A percentile compares a stretch with the other conserved stretches of the same genome.
phyloP scores from a whole-genome alignment of 2,329 filamentous ascomycete species.

The Aspergillus ustus region DNA sequence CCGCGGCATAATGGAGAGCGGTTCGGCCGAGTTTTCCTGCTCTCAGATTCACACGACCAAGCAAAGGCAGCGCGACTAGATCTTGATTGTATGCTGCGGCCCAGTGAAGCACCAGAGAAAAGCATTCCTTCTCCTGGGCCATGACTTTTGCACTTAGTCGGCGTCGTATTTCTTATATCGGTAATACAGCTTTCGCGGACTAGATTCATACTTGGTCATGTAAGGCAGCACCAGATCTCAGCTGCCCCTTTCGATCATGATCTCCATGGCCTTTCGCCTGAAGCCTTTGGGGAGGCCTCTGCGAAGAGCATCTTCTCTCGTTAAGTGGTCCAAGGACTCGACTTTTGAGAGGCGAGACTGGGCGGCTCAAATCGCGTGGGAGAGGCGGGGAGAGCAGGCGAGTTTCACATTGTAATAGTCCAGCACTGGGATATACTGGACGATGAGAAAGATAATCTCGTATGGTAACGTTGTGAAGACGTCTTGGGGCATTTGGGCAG shows the following conservation, averaged over 20 bases:
- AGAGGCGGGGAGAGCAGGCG: background rate
- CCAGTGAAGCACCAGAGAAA: background rate
- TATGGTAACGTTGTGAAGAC: background rate
- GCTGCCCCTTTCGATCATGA: background rate
- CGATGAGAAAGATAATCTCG: background rate
- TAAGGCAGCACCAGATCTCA: background rate
- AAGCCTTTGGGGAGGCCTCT: background rate
- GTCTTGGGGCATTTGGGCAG: too few relatives aligned
- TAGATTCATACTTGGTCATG: background rate
- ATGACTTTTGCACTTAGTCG: background rate
- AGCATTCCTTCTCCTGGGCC: background rate
- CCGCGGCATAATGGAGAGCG: constrained; percentile 1
- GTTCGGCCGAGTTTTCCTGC: background rate
- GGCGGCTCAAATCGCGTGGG: background rate
- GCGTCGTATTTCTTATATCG: background rate
- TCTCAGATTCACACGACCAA: constrained; percentile 5
- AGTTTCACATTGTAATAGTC: constrained; percentile 5
- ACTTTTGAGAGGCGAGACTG: background rate
- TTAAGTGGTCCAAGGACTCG: background rate
- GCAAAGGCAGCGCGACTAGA: background rate
- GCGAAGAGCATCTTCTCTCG: background rate
- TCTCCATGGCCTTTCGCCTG: background rate
- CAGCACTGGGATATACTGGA: background rate
- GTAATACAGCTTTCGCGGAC: background rate
- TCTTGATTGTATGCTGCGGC: background rate